Evolutionary conservation across 1,284 basidiomycete genomes (phyloP).

Genomic region (Microbotryum violaceum): DNA sequence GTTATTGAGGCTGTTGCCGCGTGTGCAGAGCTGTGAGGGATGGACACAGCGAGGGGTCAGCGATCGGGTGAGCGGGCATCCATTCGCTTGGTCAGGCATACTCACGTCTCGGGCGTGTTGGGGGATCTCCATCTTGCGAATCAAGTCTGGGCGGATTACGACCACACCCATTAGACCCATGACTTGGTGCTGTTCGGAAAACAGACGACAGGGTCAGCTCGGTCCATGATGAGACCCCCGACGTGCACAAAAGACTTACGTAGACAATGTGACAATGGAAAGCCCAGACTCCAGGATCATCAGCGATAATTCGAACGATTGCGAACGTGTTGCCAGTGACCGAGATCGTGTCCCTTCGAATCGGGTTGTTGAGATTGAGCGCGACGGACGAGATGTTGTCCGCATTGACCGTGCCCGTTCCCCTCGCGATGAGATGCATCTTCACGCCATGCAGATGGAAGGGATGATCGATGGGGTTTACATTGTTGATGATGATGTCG

Average conservation of each 20-base stretch:
- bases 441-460: conserved; percentile 38
- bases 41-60: too few relatives aligned
- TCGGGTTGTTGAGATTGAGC: conserved; percentile 38
- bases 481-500: conserved; percentile 39
- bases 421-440: conserved; percentile 39
- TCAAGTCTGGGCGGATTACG: conserved; percentile 1
- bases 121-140: conserved; percentile 2
- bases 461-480: conserved; percentile 39
- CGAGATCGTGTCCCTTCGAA: conserved; percentile 42
- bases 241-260: too few relatives aligned
- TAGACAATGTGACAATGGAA: conserved; percentile 12
- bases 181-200: background rate
- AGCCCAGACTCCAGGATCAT: conserved; percentile 5
- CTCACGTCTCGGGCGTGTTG: background rate
- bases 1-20: too few relatives aligned
- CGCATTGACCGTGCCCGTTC: conserved; percentile 34
- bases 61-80: too few relatives aligned
- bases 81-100: too few relatives aligned
- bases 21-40: too few relatives aligned
- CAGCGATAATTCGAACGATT: conserved; percentile 34
- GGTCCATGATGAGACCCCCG: too few relatives aligned
- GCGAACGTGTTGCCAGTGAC: conserved; percentile 34
- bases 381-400: background rate
- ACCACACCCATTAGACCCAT: conserved; percentile 9
- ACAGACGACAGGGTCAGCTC: background rate